Percentiles rank a stretch among this genome's conserved stretches.
phyloP scores from a whole-genome alignment of 2,329 filamentous ascomycete genomes.

The Ophiostoma australiae region DNA sequence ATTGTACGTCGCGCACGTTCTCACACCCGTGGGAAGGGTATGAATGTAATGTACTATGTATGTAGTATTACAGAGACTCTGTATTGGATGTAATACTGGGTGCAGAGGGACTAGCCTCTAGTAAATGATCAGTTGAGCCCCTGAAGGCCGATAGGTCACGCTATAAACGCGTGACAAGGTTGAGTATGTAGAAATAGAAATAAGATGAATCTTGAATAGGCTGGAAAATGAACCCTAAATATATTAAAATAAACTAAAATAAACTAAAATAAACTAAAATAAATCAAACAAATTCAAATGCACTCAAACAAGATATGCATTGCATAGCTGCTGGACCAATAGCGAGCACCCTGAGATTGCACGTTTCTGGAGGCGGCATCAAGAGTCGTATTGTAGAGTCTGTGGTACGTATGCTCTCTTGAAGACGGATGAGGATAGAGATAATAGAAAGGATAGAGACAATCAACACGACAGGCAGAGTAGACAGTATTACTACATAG shows the following conservation, averaged over 20 bases:
- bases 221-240: too few relatives aligned
- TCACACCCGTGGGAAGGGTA: neutral
- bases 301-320: neutral
- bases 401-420: neutral
- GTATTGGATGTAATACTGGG: neutral
- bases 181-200: neutral
- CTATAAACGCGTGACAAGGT: neutral
- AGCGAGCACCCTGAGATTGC: neutral
- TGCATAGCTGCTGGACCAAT: neutral
- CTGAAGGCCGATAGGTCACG: neutral
- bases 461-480: neutral
- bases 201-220: neutral
- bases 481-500: too few relatives aligned
- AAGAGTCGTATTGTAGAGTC: neutral
- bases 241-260: neutral
- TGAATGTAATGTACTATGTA: too few relatives aligned
- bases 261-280: neutral
- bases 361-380: neutral
- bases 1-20: neutral
- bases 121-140: neutral
- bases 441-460: neutral
- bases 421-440: too few relatives aligned
- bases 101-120: neutral
- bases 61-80: too few relatives aligned
- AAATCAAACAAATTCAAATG: neutral